Evolutionary conservation across 768 basidiomycete species (phyloP).

Genomic region (Lentinula raphanica): DNA sequence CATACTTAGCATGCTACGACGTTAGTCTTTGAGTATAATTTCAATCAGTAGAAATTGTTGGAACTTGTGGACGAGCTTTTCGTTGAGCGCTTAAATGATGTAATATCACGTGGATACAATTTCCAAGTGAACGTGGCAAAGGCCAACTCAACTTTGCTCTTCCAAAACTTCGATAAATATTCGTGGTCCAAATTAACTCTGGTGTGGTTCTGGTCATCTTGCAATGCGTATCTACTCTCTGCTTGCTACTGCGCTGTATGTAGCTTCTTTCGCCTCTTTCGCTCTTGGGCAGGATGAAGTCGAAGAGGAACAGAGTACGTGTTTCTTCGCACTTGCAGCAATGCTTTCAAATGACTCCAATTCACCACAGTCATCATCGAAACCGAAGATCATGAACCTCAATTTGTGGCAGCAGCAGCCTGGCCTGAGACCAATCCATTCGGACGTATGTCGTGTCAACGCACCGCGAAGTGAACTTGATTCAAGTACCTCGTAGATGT

Average conservation of each 20-base stretch:
- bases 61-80: neutral
- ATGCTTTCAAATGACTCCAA: slow-evolving; percentile 8
- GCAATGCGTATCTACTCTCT: slow-evolving; percentile 30
- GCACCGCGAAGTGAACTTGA: neutral
- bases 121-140: no score
- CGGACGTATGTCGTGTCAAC: slow-evolving; percentile 51
- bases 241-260: slow-evolving; percentile 20
- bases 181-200: no score
- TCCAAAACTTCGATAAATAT: no score
- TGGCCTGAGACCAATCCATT: slow-evolving; percentile 74
- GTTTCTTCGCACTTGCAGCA: neutral
- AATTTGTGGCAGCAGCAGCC: slow-evolving; percentile 33
- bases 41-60: no score
- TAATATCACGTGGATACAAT: no score
- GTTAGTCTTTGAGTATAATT: no score
- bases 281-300: slow-evolving; percentile 26
- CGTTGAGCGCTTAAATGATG: no score
- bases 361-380: slow-evolving; percentile 27
- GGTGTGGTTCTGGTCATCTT: neutral
- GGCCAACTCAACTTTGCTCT: no score
- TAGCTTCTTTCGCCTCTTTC: slow-evolving; percentile 24
- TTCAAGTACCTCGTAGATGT: slow-evolving; percentile 43
- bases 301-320: slow-evolving; percentile 35
- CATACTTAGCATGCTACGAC: no score
- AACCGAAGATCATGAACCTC: slow-evolving; percentile 46